Percentiles rank a stretch among this genome's conserved stretches.
These are phyloP conservation scores for Syzygium aqueum DNA, from an alignment of 345 rosid species.

Conservation along the genomic window DNA sequence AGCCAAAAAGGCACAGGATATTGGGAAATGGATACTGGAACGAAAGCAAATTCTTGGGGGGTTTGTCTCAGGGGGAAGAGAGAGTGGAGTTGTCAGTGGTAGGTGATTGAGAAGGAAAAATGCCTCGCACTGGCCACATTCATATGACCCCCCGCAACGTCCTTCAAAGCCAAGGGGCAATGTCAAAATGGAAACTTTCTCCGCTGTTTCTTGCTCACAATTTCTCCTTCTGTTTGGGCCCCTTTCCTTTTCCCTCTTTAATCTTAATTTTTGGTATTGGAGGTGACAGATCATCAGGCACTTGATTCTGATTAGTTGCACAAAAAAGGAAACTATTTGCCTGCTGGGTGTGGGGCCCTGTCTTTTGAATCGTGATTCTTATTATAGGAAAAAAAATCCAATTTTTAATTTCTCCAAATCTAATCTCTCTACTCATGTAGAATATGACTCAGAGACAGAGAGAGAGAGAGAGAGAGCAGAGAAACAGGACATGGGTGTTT, in stretches of 20 bases:
- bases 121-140: slow-evolving; percentile 2
- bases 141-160: slow-evolving; percentile 6
- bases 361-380: neutral
- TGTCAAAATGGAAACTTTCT: slow-evolving; percentile 25
- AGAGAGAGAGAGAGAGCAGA: neutral
- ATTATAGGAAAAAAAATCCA: neutral
- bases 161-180: slow-evolving; percentile 14
- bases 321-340: neutral
- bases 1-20: neutral
- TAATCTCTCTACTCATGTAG: neutral
- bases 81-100: slow-evolving; percentile 44
- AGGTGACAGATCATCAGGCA: slow-evolving; percentile 30
- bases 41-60: neutral
- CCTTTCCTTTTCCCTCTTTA: neutral
- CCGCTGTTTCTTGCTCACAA: slow-evolving; percentile 15
- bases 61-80: slow-evolving; percentile 11
- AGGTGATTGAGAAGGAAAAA: slow-evolving; percentile 22
- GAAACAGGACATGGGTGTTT: neutral
- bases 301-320: neutral
- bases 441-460: neutral
- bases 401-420: neutral
- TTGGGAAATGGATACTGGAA: neutral
- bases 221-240: neutral
- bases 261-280: slow-evolving; percentile 1
- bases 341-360: neutral